Evolutionary conservation across 768 basidiomycete species (phyloP).

Genomic region (Amanita rimosa): DNA sequence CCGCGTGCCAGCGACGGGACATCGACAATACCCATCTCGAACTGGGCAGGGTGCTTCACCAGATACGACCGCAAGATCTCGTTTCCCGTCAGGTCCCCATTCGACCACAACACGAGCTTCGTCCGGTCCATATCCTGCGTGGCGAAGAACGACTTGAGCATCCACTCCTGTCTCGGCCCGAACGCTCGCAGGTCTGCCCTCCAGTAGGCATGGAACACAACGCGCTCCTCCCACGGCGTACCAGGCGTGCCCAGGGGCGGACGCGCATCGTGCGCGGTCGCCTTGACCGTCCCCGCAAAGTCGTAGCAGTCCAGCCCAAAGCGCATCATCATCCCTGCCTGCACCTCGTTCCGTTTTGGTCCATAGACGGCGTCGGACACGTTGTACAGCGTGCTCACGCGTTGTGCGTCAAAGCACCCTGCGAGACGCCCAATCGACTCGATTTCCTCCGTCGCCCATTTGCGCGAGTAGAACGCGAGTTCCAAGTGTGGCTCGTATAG

Average conservation of each 20-base stretch:
- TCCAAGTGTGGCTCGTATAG: slow-evolving; percentile 82
- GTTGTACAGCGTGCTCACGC: slow-evolving; percentile 59
- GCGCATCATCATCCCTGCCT: slow-evolving; percentile 70
- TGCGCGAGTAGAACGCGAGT: slow-evolving; percentile 62
- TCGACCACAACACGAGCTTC: slow-evolving; percentile 84
- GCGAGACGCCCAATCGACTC: slow-evolving; percentile 48
- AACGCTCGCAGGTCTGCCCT: slow-evolving; percentile 79
- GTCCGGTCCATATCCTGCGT: slow-evolving; percentile 65
- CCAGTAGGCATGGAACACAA: slow-evolving; percentile 91
- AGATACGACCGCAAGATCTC: slow-evolving; percentile 51
- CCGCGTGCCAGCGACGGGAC: slow-evolving; percentile 55
- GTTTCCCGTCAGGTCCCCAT: slow-evolving; percentile 57
- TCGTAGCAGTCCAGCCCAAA: slow-evolving; percentile 88
- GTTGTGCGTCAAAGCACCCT: slow-evolving; percentile 62
- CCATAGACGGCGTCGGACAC: slow-evolving; percentile 53
- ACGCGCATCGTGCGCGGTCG: slow-evolving; percentile 8
- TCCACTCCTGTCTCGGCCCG: slow-evolving; percentile 73
- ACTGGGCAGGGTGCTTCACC: slow-evolving; percentile 51
- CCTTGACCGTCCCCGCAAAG: slow-evolving; percentile 74
- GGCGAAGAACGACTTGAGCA: slow-evolving; percentile 89
- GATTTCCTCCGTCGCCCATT: slow-evolving; percentile 71
- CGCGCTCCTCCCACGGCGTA: slow-evolving; percentile 26
- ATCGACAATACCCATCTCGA: slow-evolving; percentile 62
- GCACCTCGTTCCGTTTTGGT: slow-evolving; percentile 55
- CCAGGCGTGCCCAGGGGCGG: slow-evolving; percentile 16